Evolutionary conservation across 1,139 yeast species (phyloP), one percentile per base, ranked within the genome.

Genomic region (Citeromyces hawaiiensis): DNA sequence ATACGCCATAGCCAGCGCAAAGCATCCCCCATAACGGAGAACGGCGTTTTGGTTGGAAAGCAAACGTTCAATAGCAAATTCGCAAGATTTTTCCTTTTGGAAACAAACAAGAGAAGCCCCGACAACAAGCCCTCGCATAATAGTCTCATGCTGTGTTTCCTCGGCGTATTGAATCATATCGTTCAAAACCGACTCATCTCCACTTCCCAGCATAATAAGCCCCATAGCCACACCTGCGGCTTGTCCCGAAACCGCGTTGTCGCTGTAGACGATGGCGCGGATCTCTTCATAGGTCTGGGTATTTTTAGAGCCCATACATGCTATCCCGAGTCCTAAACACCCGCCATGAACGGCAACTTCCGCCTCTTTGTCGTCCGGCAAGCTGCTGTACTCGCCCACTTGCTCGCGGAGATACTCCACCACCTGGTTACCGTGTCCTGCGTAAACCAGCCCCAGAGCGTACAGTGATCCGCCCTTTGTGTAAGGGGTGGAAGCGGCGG

Each of bases 221-320:
- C 99, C 99, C 93, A 93, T 87, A 36, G 94, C 88, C 47, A 88
- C 67, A 39, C 96, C 97, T 27, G 97, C 96, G 36, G 96, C 96
- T 57, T 88, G 96, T 45, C 97, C 95, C 5, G 96, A 86, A 39
- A 86, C 71, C 3, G 97, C 98, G 36, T 93, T 81, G 54, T 91
- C 98, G 10, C 91, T 74, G 57, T 82, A 91, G 46, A 93, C 65
- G 6, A 88, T 88, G 41, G 79, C 86, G 55, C 82, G 83, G 53
- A 91, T 71, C 42, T 85, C 85, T 50, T 86, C 95, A 54, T 83
- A 87, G 39, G 87, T 71, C 39, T 73, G 71, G 45, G 68, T 76
- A 53, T 79, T 77, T 40, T 81, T 79, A 31, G 93, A 73, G 1
- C 93, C 96, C 97, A 91, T 87, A 31, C 94, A 97, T 15, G 98